A percentile compares a stretch with the other conserved stretches of the same genome.
Evolutionary conservation across 2,329 filamentous ascomycete genomes (phyloP).

Genomic region (Celoporthe dispersa): DNA sequence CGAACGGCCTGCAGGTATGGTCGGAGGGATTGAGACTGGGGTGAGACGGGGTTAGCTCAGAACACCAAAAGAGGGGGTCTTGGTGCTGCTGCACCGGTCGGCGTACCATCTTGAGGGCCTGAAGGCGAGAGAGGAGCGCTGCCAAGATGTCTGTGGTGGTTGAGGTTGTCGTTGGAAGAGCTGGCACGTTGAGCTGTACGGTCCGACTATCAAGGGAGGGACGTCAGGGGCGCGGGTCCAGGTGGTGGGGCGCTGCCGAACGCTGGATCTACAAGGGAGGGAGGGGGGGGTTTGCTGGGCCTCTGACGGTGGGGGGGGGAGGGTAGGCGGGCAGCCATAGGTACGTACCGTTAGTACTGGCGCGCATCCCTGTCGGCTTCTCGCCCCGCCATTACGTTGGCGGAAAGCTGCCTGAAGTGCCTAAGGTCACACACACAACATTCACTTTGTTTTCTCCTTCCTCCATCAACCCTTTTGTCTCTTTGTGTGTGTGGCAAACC

Average conservation of each 20-base stretch:
- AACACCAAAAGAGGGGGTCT: neutral
- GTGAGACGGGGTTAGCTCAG: conserved; percentile 33
- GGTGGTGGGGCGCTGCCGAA: conserved; percentile 15
- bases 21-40: conserved; percentile 90
- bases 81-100: neutral
- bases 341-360: conserved; percentile 20
- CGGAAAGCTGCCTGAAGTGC: conserved; percentile 24
- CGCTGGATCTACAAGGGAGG: neutral
- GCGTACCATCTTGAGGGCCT: conserved; percentile 22
- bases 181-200: conserved; percentile 16
- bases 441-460: conserved; percentile 11
- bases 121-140: conserved; percentile 4
- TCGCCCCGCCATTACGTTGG: conserved; percentile 25
- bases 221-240: conserved; percentile 17
- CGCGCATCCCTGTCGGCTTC: conserved; percentile 6
- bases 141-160: conserved; percentile 22
- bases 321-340: neutral
- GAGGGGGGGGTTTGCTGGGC: neutral
- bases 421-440: neutral
- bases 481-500: neutral
- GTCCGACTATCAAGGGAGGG: conserved; percentile 6
- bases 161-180: conserved; percentile 22
- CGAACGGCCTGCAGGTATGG: conserved; percentile 97
- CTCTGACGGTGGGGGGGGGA: neutral
- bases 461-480: neutral